Evolutionary conservation across 192 early-diverging fungal species (phyloP).

Genomic region (Umbelopsis sp.): DNA sequence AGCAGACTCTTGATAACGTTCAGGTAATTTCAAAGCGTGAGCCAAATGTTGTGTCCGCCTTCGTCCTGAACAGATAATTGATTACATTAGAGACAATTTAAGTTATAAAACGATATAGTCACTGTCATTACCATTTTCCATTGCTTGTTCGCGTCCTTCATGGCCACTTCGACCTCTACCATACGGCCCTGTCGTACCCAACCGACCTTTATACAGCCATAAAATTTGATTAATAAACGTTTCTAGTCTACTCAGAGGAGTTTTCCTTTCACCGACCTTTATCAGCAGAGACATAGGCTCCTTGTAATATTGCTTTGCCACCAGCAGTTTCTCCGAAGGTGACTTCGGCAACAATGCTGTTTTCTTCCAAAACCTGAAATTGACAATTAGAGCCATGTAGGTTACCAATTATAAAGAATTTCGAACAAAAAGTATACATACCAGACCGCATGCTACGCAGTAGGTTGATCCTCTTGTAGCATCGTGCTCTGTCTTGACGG

Average conservation of each 20-base stretch:
- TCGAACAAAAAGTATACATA: not conserved
- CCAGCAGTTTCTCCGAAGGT: slow-evolving; percentile 84
- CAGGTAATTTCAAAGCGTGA: slow-evolving; percentile 67
- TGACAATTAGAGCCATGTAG: not conserved
- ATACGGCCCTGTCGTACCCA: slow-evolving; percentile 38
- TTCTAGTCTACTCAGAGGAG: too few species aligned
- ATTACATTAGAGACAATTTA: too few species aligned
- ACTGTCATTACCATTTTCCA: slow-evolving; percentile 54
- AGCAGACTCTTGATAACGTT: slow-evolving; percentile 78
- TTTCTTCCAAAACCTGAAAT: slow-evolving; percentile 86
- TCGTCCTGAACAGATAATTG: slow-evolving; percentile 48
- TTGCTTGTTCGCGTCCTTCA: slow-evolving; percentile 70
- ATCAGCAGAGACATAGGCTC: slow-evolving; percentile 69
- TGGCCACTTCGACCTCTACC: slow-evolving; percentile 47
- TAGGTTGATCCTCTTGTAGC: slow-evolving; percentile 21
- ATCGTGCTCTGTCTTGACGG: slow-evolving; percentile 24
- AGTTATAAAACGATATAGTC: too few species aligned
- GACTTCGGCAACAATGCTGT: slow-evolving; percentile 90
- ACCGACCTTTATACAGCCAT: not conserved
- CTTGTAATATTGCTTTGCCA: slow-evolving; percentile 83
- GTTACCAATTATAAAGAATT: not conserved
- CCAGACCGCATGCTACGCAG: slow-evolving; percentile 27
- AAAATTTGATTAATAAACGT: too few species aligned
- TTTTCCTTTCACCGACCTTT: slow-evolving; percentile 37
- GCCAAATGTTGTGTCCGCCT: slow-evolving; percentile 75